Evolutionary conservation across 2,329 filamentous ascomycete genomes (phyloP).

Genomic region (Phaeosphaeria sp.): DNA sequence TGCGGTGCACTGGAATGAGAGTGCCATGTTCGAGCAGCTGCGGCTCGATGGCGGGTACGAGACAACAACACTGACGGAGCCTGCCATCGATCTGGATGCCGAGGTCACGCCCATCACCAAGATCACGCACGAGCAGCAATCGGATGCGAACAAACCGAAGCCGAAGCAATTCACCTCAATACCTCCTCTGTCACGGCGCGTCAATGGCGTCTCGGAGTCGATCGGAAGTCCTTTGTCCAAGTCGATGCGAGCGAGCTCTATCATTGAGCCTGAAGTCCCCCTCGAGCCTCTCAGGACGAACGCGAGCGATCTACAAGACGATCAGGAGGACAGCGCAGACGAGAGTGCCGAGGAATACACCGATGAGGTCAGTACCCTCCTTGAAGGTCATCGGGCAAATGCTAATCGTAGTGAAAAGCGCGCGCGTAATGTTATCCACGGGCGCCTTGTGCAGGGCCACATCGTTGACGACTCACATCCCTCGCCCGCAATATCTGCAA

Average conservation of each 20-base stretch:
- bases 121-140: constrained; percentile 31
- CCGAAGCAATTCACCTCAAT: constrained; percentile 28
- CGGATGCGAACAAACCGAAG: constrained; percentile 37
- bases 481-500: constrained; percentile 71
- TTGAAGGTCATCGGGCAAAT: background rate
- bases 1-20: constrained; percentile 71
- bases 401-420: constrained; percentile 53
- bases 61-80: constrained; percentile 38
- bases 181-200: constrained; percentile 38
- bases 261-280: constrained; percentile 41
- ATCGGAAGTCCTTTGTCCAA: constrained; percentile 44
- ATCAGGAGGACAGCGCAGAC: constrained; percentile 23
- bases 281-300: constrained; percentile 32
- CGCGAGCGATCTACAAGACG: constrained; percentile 24
- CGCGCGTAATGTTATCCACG: constrained; percentile 88
- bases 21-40: constrained; percentile 70
- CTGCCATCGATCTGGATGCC: constrained; percentile 41
- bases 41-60: constrained; percentile 52
- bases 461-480: constrained; percentile 94
- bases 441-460: constrained; percentile 89
- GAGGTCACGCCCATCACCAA: constrained; percentile 40
- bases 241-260: constrained; percentile 43
- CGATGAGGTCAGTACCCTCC: constrained; percentile 62
- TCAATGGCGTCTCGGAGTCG: constrained; percentile 34
- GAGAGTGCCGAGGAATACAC: constrained; percentile 62